Conservation (phyloP, 2,329 filamentous ascomycete species). For the Chaetomium sp. region DNA sequence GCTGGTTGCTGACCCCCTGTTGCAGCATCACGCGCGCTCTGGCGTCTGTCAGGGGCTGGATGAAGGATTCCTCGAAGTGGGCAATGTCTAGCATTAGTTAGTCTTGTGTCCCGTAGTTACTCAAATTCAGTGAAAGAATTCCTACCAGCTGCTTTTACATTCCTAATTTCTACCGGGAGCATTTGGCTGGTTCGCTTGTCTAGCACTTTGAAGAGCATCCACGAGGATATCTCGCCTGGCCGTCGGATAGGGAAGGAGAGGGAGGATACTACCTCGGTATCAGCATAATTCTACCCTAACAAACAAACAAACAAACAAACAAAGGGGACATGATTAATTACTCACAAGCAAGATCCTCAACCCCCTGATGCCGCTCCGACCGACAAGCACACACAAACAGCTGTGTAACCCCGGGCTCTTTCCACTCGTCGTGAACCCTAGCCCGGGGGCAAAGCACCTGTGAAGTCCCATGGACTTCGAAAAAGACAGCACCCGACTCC, state of each 20-base stretch:
- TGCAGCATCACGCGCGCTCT: neutral
- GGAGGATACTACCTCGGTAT: conserved; percentile 8
- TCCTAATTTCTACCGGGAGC: neutral
- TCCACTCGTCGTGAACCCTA: neutral
- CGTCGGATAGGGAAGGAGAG: conserved; percentile 12
- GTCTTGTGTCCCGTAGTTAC: no score
- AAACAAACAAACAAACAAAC: neutral
- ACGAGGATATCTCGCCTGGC: neutral
- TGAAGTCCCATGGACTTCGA: neutral
- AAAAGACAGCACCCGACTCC: neutral
- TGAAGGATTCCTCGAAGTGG: conserved; percentile 5
- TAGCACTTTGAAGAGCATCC: conserved; percentile 11
- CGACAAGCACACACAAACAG: conserved; percentile 2
- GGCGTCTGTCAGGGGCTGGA: neutral
- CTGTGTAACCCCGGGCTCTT: neutral
- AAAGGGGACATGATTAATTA: neutral
- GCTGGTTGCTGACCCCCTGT: conserved; percentile 4
- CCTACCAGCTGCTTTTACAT: neutral
- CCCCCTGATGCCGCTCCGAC: neutral
- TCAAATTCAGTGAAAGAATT: no score
- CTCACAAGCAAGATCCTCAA: conserved; percentile 3
- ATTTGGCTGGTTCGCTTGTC: conserved; percentile 5
- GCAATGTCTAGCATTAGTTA: neutral
- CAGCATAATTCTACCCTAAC: neutral
- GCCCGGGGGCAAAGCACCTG: neutral